Evolutionary conservation across 1,139 yeast genomes (phyloP).

Genomic region (Pneumocystis carinii): DNA sequence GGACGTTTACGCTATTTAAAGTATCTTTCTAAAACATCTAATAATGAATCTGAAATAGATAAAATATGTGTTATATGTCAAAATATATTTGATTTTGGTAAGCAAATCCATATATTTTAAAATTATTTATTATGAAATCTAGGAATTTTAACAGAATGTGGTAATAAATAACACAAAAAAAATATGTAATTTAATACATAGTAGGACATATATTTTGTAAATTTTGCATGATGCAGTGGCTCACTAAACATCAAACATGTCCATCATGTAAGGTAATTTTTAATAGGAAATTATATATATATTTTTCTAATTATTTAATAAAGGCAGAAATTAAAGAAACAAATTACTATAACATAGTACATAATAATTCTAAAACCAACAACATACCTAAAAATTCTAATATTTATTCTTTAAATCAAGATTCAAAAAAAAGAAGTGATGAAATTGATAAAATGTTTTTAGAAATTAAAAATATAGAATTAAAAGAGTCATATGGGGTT

Average conservation of each 20-base stretch:
- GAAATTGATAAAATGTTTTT: conserved; percentile 35
- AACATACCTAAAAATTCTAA: conserved; percentile 5
- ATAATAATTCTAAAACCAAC: neutral
- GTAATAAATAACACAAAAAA: conserved; percentile 39
- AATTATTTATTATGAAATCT: neutral
- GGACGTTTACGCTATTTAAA: conserved; percentile 43
- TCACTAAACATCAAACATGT: conserved; percentile 39
- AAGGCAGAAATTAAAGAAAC: conserved; percentile 18
- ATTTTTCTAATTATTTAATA: conserved; percentile 13
- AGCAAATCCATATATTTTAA: neutral
- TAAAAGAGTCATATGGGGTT: conserved; percentile 52
- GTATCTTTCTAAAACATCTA: conserved; percentile 28
- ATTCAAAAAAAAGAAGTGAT: conserved; percentile 28
- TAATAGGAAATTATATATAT: conserved; percentile 18
- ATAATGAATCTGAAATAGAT: conserved; percentile 24
- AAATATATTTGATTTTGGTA: conserved; percentile 49
- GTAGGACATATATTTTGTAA: conserved; percentile 39
- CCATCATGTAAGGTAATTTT: conserved; percentile 59
- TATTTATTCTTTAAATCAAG: conserved; percentile 24
- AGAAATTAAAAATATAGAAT: conserved; percentile 25
- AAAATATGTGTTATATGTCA: conserved; percentile 65
- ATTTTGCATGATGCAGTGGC: conserved; percentile 64
- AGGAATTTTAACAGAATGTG: conserved; percentile 60
- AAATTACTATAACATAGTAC: conserved; percentile 9
- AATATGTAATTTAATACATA: conserved; percentile 8